A percentile compares a stretch with the other conserved stretches of the same genome.
Evolutionary conservation across 257 asterid species (phyloP).

Genomic region (Capsicum baccatum): DNA sequence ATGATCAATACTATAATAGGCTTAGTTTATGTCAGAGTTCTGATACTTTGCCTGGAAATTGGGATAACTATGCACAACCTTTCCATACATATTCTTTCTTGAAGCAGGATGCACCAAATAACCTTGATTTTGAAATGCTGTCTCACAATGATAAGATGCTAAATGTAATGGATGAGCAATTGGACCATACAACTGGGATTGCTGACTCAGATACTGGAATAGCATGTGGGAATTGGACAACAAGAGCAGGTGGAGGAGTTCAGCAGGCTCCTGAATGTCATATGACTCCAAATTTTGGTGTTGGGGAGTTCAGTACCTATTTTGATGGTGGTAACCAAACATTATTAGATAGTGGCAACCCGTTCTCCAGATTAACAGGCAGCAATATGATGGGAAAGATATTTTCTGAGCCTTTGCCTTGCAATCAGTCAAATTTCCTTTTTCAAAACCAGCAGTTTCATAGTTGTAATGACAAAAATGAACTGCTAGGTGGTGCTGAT

Average conservation of each 20-base stretch:
- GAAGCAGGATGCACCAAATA: constrained; percentile 31
- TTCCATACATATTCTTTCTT: constrained; percentile 33
- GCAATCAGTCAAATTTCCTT: constrained; percentile 29
- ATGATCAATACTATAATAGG: constrained; percentile 41
- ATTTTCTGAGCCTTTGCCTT: constrained; percentile 31
- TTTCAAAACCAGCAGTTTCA: constrained; percentile 32
- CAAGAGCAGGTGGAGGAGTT: constrained; percentile 33
- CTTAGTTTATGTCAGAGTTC: constrained; percentile 47
- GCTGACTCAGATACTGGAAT: constrained; percentile 30
- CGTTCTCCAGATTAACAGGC: constrained; percentile 24
- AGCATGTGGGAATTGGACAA: constrained; percentile 36
- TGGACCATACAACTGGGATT: constrained; percentile 30
- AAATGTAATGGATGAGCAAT: constrained; percentile 37
- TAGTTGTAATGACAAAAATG: constrained; percentile 34
- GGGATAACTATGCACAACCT: constrained; percentile 31
- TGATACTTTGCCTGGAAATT: constrained; percentile 41
- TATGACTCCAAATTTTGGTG: constrained; percentile 22
- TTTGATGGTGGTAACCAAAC: constrained; percentile 33
- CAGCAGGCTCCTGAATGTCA: constrained; percentile 31
- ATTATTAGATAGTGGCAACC: constrained; percentile 37
- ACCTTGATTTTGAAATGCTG: constrained; percentile 39
- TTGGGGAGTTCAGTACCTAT: constrained; percentile 29
- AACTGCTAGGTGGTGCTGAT: constrained; percentile 38
- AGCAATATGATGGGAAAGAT: constrained; percentile 16
- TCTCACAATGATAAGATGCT: constrained; percentile 34